Evolutionary conservation across 495 filamentous ascomycete genomes (phyloP).

Genomic region (Penicillium alfredii): DNA sequence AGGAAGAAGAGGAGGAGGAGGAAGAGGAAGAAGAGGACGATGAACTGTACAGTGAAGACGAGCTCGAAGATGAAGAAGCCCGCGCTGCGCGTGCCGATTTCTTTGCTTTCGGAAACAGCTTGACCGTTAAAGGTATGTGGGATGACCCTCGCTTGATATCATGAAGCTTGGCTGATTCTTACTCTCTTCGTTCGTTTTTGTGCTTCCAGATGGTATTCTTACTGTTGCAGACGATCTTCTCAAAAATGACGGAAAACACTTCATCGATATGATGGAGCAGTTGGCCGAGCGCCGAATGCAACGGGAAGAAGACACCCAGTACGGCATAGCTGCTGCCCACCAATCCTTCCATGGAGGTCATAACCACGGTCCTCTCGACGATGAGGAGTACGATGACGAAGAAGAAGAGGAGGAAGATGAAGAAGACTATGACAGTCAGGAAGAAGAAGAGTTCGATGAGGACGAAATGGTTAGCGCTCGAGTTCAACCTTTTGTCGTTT

Average conservation of each 20-base stretch:
- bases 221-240: constrained; percentile 97
- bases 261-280: constrained; percentile 99
- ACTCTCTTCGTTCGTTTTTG: constrained; percentile 17
- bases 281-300: constrained; percentile 96
- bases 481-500: constrained; percentile 11
- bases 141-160: constrained; percentile 10
- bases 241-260: constrained; percentile 98
- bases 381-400: constrained; percentile 69
- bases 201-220: constrained; percentile 93
- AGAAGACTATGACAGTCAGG: constrained; percentile 82
- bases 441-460: constrained; percentile 79
- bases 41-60: constrained; percentile 52
- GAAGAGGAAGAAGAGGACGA: constrained; percentile 45
- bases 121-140: constrained; percentile 86
- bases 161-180: constrained; percentile 27
- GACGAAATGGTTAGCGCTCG: constrained; percentile 64
- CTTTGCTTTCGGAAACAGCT: constrained; percentile 93
- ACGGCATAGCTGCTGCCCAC: constrained; percentile 52
- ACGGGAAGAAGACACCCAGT: constrained; percentile 85
- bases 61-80: constrained; percentile 46
- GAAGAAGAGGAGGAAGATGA: constrained; percentile 86
- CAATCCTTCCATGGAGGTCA: constrained; percentile 56
- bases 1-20: constrained; percentile 51
- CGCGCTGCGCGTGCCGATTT: constrained; percentile 63
- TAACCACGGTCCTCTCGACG: constrained; percentile 62